phyloP scores from a whole-genome alignment of 306 rosid genomes.

The Hippophae rhamnoides region DNA sequence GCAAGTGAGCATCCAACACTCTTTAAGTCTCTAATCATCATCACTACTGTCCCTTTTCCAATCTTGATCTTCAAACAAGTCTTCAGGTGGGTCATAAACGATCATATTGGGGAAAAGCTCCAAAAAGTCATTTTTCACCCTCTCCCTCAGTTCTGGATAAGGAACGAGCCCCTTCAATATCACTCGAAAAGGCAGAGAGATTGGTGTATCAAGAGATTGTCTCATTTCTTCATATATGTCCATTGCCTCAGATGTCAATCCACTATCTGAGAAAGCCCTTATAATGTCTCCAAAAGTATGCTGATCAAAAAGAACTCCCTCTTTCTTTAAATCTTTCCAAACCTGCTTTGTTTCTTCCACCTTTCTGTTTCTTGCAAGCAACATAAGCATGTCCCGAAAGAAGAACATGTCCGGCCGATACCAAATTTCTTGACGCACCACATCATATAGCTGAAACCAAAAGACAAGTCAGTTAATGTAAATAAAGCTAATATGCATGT shows the following conservation, averaged over 20 bases:
- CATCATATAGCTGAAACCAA: slow-evolving; percentile 53
- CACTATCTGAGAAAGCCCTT: slow-evolving; percentile 57
- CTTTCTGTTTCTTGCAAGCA: slow-evolving; percentile 74
- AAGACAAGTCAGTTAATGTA: neutral
- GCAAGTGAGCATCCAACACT: neutral
- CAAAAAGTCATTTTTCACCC: slow-evolving; percentile 67
- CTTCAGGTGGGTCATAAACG: slow-evolving; percentile 88
- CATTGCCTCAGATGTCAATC: slow-evolving; percentile 68
- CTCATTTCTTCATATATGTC: slow-evolving; percentile 73
- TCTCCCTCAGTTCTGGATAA: slow-evolving; percentile 75
- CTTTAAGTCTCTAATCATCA: slow-evolving; percentile 13
- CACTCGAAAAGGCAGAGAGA: slow-evolving; percentile 75
- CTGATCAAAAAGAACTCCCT: slow-evolving; percentile 74
- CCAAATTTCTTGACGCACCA: slow-evolving; percentile 91
- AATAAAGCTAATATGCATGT: neutral
- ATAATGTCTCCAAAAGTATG: slow-evolving; percentile 89
- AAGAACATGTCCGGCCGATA: slow-evolving; percentile 94
- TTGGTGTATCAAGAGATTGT: slow-evolving; percentile 73
- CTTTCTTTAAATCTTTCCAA: slow-evolving; percentile 69
- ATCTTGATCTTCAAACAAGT: slow-evolving; percentile 63
- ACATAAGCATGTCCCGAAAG: slow-evolving; percentile 83
- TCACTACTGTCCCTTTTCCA: slow-evolving; percentile 21
- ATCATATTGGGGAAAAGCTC: slow-evolving; percentile 81
- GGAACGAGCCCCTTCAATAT: slow-evolving; percentile 82
- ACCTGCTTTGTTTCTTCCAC: slow-evolving; percentile 68